These are phyloP conservation scores for Craterostigma plantagineum DNA, from an alignment of 257 asterid species.

Conservation along the genomic window DNA sequence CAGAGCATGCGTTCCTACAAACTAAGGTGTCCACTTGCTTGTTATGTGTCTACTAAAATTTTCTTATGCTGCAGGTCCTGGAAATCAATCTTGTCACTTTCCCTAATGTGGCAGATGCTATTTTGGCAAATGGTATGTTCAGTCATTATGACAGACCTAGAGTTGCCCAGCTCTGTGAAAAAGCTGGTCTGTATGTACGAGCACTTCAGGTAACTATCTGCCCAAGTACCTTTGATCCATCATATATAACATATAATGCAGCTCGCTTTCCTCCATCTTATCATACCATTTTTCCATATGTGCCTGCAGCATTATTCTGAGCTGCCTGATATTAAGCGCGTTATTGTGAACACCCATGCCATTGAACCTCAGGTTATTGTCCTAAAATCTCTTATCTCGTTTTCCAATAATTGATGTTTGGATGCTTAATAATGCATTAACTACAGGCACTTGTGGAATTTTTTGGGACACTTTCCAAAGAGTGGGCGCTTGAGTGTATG, in stretches of 20 bases:
- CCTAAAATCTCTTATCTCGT: slow-evolving; percentile 1
- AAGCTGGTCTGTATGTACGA: slow-evolving; percentile 86
- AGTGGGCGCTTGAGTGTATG: slow-evolving; percentile 99
- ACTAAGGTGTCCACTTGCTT: too few relatives aligned
- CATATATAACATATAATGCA: too few relatives aligned
- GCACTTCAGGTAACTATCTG: slow-evolving; percentile 69
- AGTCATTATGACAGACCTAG: slow-evolving; percentile 96
- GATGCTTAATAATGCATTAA: slow-evolving; percentile 12
- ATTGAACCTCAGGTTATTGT: slow-evolving; percentile 92
- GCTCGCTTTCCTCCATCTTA: background rate
- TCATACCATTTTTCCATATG: background rate
- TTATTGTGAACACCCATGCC: slow-evolving; percentile 98
- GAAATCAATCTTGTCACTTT: slow-evolving; percentile 91
- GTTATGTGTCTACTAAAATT: background rate
- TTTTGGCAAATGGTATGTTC: slow-evolving; percentile 95
- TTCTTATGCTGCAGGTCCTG: slow-evolving; percentile 45
- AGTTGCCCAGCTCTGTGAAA: slow-evolving; percentile 89
- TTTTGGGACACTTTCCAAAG: slow-evolving; percentile 86
- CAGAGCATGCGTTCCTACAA: too few relatives aligned
- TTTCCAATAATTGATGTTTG: background rate
- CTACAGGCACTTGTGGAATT: slow-evolving; percentile 86
- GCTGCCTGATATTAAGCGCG: slow-evolving; percentile 92
- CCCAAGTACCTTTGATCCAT: slow-evolving; percentile 1
- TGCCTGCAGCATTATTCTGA: slow-evolving; percentile 78
- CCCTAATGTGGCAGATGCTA: slow-evolving; percentile 98